A percentile compares a stretch with the other conserved stretches of the same genome.
These are phyloP conservation scores for Colletotrichum sp. DNA, from an alignment of 2,329 filamentous ascomycete genomes.

Conservation along the genomic window DNA sequence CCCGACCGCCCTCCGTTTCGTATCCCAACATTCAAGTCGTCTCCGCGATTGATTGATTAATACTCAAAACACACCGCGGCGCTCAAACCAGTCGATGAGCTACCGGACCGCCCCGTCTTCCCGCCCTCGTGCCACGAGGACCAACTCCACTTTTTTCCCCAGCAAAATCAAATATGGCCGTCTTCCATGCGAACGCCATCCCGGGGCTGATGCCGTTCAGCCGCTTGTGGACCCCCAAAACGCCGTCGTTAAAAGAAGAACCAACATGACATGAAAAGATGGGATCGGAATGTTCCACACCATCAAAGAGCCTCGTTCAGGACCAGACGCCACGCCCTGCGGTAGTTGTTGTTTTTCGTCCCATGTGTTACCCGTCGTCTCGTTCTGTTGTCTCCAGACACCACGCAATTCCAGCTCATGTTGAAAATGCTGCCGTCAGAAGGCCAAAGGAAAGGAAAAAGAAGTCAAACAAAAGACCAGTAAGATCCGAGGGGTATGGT, in stretches of 20 bases:
- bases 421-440: conserved; percentile 17
- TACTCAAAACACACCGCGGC: conserved; percentile 21
- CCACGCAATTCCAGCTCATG: conserved; percentile 6
- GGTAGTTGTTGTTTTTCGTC: conserved; percentile 2
- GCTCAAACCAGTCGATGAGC: conserved; percentile 19
- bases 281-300: conserved; percentile 10
- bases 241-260: conserved; percentile 19
- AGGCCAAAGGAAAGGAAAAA: conserved; percentile 18
- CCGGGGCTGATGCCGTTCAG: conserved; percentile 18
- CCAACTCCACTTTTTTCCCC: conserved; percentile 14
- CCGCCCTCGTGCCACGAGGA: conserved; percentile 5
- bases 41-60: conserved; percentile 21
- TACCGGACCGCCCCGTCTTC: conserved; percentile 2
- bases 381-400: conserved; percentile 13
- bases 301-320: background rate
- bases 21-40: conserved; percentile 21
- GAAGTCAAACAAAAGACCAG: conserved; percentile 20
- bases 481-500: conserved; percentile 21
- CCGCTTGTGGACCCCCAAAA: conserved; percentile 14
- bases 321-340: background rate
- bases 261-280: conserved; percentile 16
- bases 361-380: conserved; percentile 3
- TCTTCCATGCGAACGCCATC: conserved; percentile 19
- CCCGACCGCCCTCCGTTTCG: conserved; percentile 12
- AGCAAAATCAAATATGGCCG: conserved; percentile 16